Percentiles rank a stretch among this genome's conserved stretches.
Conservation (phyloP, 805 yeast genomes). For the Scheffersomyces ergatensis region DNA sequence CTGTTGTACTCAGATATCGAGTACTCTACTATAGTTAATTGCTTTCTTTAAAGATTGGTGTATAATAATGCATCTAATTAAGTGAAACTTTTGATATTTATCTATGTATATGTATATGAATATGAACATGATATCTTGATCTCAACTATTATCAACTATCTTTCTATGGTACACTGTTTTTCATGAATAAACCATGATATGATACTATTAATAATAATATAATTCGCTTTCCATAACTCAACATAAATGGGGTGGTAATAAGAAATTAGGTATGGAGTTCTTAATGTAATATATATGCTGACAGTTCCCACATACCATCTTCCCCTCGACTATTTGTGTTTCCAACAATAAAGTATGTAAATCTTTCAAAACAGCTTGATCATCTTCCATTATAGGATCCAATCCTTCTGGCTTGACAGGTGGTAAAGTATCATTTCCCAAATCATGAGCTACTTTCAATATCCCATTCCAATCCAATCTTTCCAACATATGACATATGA, state of each 20-base stretch:
- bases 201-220: too few species aligned
- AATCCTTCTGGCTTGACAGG: slow-evolving; percentile 56
- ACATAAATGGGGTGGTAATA: slow-evolving; percentile 92
- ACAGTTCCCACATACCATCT: slow-evolving; percentile 85
- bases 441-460: slow-evolving; percentile 70
- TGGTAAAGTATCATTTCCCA: slow-evolving; percentile 58
- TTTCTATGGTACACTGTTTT: too few species aligned
- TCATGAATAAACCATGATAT: too few species aligned
- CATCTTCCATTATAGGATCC: slow-evolving; percentile 52
- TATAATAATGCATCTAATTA: too few species aligned
- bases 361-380: slow-evolving; percentile 60
- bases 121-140: too few species aligned
- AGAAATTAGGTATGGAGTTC: slow-evolving; percentile 89
- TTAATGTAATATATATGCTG: slow-evolving; percentile 85
- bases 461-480: slow-evolving; percentile 90
- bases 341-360: slow-evolving; percentile 78
- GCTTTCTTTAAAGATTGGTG: too few species aligned
- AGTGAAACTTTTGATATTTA: too few species aligned
- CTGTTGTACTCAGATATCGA: too few species aligned
- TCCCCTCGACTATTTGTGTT: slow-evolving; percentile 84
- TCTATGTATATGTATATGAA: too few species aligned
- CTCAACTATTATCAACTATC: too few species aligned
- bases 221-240: too few species aligned
- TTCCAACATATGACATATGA: slow-evolving; percentile 70
- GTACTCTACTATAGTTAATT: too few species aligned